Evolutionary conservation across 2,329 filamentous ascomycete species (phyloP).

Genomic region (Penicillium sp.): DNA sequence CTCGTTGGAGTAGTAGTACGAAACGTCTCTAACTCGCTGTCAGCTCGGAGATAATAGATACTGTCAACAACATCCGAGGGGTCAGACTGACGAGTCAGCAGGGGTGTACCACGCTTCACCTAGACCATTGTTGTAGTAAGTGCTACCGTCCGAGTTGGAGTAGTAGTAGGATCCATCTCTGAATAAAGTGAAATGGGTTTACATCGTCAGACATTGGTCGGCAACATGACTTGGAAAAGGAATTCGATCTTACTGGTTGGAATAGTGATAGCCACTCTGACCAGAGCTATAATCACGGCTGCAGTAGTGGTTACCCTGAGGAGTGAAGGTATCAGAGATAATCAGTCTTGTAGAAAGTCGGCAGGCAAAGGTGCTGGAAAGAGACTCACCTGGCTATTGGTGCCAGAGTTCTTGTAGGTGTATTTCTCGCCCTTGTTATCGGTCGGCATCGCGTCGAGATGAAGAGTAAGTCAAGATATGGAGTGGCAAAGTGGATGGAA

Average conservation of each 20-base stretch:
- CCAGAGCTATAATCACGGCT: slow-evolving; percentile 4
- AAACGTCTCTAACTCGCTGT: too few relatives aligned
- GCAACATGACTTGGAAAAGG: neutral
- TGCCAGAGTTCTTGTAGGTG: slow-evolving; percentile 6
- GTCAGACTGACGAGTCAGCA: neutral
- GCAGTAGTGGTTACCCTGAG: slow-evolving; percentile 10
- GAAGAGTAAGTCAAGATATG: neutral
- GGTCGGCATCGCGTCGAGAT: slow-evolving; percentile 3
- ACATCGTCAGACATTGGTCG: neutral
- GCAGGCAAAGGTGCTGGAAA: neutral
- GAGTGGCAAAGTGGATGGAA: neutral
- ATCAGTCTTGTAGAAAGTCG: too few relatives aligned
- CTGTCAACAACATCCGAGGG: too few relatives aligned
- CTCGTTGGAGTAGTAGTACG: too few relatives aligned
- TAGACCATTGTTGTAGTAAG: slow-evolving; percentile 8
- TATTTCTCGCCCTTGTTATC: slow-evolving; percentile 7
- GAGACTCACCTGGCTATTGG: slow-evolving; percentile 7
- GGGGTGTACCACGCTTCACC: slow-evolving; percentile 3
- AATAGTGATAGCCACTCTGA: slow-evolving; percentile 10
- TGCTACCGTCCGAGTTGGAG: slow-evolving; percentile 11
- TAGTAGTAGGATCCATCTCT: slow-evolving; percentile 14
- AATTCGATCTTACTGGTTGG: slow-evolving; percentile 10
- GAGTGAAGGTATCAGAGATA: neutral
- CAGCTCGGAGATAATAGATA: too few relatives aligned
- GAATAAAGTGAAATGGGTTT: too few relatives aligned